phyloP scores from a whole-genome alignment of 2,329 filamentous ascomycete species.

The Teratosphaeria viscida region DNA sequence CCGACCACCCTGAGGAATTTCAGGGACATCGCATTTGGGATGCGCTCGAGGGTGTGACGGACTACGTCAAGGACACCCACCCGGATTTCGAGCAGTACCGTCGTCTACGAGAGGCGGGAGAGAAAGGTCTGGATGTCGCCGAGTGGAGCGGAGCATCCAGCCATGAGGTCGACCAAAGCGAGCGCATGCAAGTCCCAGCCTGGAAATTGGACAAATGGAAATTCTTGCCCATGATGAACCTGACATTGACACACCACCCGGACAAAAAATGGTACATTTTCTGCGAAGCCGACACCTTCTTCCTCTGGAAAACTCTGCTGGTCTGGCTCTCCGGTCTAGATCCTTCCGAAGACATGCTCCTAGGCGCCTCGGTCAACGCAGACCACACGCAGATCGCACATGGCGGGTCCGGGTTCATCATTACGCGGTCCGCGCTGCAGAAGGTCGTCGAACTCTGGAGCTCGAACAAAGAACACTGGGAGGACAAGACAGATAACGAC shows the following conservation, averaged over 20 bases:
- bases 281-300: constrained; percentile 49
- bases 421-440: constrained; percentile 31
- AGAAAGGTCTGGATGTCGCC: constrained; percentile 20
- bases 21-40: constrained; percentile 31
- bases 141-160: constrained; percentile 13
- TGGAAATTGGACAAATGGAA: constrained; percentile 41
- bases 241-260: constrained; percentile 27
- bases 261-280: constrained; percentile 50
- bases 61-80: constrained; percentile 20
- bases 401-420: constrained; percentile 32
- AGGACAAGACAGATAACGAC: constrained; percentile 35
- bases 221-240: constrained; percentile 41
- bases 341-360: constrained; percentile 38
- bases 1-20: constrained; percentile 45
- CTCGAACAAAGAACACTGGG: constrained; percentile 30
- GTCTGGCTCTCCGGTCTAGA: constrained; percentile 45
- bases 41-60: constrained; percentile 24
- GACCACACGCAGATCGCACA: constrained; percentile 31
- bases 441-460: constrained; percentile 28
- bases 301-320: constrained; percentile 44
- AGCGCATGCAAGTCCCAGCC: constrained; percentile 12
- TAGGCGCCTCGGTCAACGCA: constrained; percentile 44
- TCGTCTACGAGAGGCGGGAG: constrained; percentile 23
- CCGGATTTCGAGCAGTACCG: constrained; percentile 29
- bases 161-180: constrained; percentile 2